A percentile compares a stretch with the other conserved stretches of the same genome.
phyloP scores from a whole-genome alignment of 1,284 basidiomycete species.

The Cryptococcus sp. region DNA sequence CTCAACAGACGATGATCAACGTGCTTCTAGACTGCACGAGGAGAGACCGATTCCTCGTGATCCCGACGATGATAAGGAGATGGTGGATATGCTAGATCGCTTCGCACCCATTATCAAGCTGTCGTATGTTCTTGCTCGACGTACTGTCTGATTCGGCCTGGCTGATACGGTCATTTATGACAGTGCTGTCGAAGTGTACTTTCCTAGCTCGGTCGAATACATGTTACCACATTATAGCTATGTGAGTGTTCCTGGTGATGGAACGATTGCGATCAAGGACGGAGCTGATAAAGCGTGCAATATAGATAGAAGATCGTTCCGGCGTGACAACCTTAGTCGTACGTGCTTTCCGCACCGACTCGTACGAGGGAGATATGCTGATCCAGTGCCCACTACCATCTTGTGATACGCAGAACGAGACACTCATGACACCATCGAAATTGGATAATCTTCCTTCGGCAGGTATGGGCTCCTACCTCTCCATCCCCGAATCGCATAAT shows the following conservation, averaged over 20 bases:
- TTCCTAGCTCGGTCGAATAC: slow-evolving; percentile 46
- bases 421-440: slow-evolving; percentile 20
- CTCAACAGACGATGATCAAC: no score
- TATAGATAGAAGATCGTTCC: slow-evolving; percentile 23
- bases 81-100: slow-evolving; percentile 37
- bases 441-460: slow-evolving; percentile 25
- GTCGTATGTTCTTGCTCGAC: slow-evolving; percentile 28
- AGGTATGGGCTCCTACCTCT: slow-evolving; percentile 28
- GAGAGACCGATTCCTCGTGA: neutral
- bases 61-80: slow-evolving; percentile 15
- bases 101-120: slow-evolving; percentile 50
- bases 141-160: neutral
- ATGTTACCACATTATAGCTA: slow-evolving; percentile 46
- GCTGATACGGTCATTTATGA: neutral
- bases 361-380: neutral
- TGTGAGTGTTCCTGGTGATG: slow-evolving; percentile 14
- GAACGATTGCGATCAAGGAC: neutral
- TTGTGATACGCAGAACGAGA: slow-evolving; percentile 18
- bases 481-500: slow-evolving; percentile 37
- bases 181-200: slow-evolving; percentile 42
- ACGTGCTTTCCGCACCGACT: neutral
- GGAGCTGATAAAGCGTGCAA: neutral
- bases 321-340: slow-evolving; percentile 17
- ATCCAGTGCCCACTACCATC: neutral
- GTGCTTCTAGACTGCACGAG: no score